Base-by-base conservation (phyloP, 1,284 basidiomycete species). In the Megacollybia platyphylla region DNA sequence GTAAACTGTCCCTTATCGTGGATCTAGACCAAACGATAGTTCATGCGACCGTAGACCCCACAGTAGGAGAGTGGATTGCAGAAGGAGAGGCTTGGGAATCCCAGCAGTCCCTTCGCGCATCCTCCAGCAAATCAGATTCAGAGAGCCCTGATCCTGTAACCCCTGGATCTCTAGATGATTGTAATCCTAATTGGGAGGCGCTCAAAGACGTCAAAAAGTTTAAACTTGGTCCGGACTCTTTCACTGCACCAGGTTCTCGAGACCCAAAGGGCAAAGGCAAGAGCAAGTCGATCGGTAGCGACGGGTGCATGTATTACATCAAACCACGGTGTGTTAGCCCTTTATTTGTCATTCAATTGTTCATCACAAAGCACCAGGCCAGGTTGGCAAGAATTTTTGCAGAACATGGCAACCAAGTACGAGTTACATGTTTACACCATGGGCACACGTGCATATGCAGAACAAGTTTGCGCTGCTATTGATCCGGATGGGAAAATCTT, bases 341-440 rank as follows among this genome's bases (percentile, higher is more conserved):
- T 49, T 44, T 44, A 39, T 51, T 30, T 43, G 42, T 44, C 37
- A 40, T 40, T 36, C 38, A 38, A 45, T 46, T 51, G 39, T 42
- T 46, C 46, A 39, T 27, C 39, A 44, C 51, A 47, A 42, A 46
- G 34, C 46, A 35, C 45, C 51, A 93, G 94, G 50, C 94, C 94
- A 0, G 90, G 91, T n/a, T 75, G 92, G 60, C 62, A 71, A 38
- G 67, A 76, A 36, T 97, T 98, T 57, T 68, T 98, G 41, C 61
- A 68, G 46, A 65, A 73, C 37, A 73, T 88, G 50, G 75, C 86
- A 36, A 63, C 71, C 44, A 81, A 85, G 54, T 98, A 96, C 62
- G 91, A 98, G 64, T 89, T 98, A 87, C 94, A 98, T 61, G 92
- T 98, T 40, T 98, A 98, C 64, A 98, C 94, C 20, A 98, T 98